Conservation (phyloP, 768 basidiomycete genomes). For the Lactifluus volemus region DNA sequence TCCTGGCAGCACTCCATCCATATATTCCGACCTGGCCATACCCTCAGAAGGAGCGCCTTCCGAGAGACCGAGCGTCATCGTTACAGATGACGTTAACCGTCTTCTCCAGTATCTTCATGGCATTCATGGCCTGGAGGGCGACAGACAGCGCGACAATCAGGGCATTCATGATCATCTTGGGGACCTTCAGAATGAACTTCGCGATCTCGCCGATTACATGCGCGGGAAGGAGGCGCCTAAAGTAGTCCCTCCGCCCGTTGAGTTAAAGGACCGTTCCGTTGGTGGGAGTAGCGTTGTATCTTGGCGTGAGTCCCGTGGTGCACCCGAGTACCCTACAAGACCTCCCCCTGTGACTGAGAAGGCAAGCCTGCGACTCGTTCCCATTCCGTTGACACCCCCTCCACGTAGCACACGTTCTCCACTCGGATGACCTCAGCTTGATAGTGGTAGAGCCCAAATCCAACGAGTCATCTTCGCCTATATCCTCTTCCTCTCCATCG, state of each 20-base stretch:
- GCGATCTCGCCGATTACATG: conserved; percentile 37
- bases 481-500: conserved; percentile 29
- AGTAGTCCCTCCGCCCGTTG: not conserved
- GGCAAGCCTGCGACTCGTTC: conserved; percentile 13
- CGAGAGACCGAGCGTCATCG: conserved; percentile 32
- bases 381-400: conserved; percentile 38
- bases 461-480: conserved; percentile 9
- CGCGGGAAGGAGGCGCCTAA: conserved; percentile 17
- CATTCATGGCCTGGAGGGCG: conserved; percentile 56
- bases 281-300: conserved; percentile 31
- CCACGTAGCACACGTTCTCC: conserved; percentile 34
- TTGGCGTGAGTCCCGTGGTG: conserved; percentile 20
- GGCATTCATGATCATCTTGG: conserved; percentile 60
- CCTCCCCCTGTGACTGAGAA: conserved; percentile 2
- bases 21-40: conserved; percentile 37
- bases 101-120: conserved; percentile 51
- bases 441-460: conserved; percentile 26
- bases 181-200: conserved; percentile 60
- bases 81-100: conserved; percentile 44
- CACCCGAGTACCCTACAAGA: conserved; percentile 8
- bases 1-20: conserved; percentile 38
- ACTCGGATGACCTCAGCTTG: conserved; percentile 55
- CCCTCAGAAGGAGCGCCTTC: conserved; percentile 24
- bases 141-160: conserved; percentile 52
- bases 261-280: conserved; percentile 13